Percentiles rank a stretch among this genome's conserved stretches.
Conservation (phyloP, 164 flowering plant species). For the Kingdonia uniflora region DNA sequence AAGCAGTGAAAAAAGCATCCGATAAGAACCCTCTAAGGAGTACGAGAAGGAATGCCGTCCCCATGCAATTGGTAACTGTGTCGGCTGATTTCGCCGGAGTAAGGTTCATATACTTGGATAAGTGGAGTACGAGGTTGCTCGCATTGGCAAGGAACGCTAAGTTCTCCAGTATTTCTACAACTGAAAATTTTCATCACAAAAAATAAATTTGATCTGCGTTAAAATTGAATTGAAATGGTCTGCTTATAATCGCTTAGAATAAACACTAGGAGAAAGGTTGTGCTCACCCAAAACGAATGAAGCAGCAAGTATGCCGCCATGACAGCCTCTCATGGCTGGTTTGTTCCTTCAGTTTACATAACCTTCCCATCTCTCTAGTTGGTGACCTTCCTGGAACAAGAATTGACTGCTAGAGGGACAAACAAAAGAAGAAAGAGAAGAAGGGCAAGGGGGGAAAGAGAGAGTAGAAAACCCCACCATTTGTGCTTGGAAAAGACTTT, state of each 20-base stretch:
- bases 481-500: constrained; percentile 6
- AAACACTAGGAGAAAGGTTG: not conserved
- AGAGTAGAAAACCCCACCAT: constrained; percentile 33
- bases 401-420: not conserved
- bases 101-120: constrained; percentile 41
- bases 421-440: not conserved
- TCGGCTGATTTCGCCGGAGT: constrained; percentile 43
- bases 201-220: not conserved
- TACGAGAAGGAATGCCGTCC: constrained; percentile 62
- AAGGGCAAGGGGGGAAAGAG: not conserved
- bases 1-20: constrained; percentile 51
- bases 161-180: constrained; percentile 49
- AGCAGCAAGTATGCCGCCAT: constrained; percentile 82
- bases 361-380: constrained; percentile 40
- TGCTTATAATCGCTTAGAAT: not conserved
- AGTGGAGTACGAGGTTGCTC: constrained; percentile 48
- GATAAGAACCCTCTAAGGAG: constrained; percentile 69
- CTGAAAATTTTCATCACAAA: not conserved
- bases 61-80: constrained; percentile 64
- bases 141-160: constrained; percentile 60
- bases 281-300: constrained; percentile 52
- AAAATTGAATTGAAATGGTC: not conserved
- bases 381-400: not conserved
- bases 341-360: constrained; percentile 63
- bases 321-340: constrained; percentile 55